Evolutionary conservation across 805 yeast species (phyloP), one percentile per base, ranked within the genome.

Genomic region (Candida gorgasii): DNA sequence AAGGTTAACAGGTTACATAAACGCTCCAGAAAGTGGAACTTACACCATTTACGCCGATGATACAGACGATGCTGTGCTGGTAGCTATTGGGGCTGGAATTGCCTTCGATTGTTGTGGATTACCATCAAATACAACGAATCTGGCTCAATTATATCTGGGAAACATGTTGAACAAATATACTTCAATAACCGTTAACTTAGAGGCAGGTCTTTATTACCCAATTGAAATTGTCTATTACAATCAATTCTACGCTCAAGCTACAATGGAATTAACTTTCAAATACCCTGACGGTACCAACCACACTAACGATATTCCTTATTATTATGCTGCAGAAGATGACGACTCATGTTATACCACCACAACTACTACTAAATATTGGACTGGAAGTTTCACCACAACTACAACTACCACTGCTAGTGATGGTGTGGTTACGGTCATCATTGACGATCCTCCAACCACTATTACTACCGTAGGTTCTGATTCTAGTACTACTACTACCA

Each of bases 391-490:
- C 27, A 24, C 33, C 12, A 27, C 26, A 3, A 27, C 15, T 7
- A 13, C 22, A 8, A 6, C 22, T 15, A 15, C 18, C n/a, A 13
- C 15, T 17, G 11, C 18, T 11, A 17, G 17, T 8, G 40, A 19
- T 16, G 16, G 22, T 11, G 9, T 9, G 6, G 17, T 23, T 24
- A 15, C 4, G 13, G 20, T 16, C 6, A 27, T 9, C 6, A 17
- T 28, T 17, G 24, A 37, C 6, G 35, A 28, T 18, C 36, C 35
- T 5, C 16, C 14, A n/a, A n/a, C 39, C 11, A 36, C 30, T 15
- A 23, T 15, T 18, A 36, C 39, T 30, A 23, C 20, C 14, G 30
- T 30, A 16, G 39, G 39, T 12, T n/a, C 39, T 8, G 9, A 9
- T 5, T 9, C 28, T 22, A 8, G 19, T 5, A 36, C 39, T 12